phyloP scores from a whole-genome alignment of 306 rosid species.

The Fragaria ananassa region DNA sequence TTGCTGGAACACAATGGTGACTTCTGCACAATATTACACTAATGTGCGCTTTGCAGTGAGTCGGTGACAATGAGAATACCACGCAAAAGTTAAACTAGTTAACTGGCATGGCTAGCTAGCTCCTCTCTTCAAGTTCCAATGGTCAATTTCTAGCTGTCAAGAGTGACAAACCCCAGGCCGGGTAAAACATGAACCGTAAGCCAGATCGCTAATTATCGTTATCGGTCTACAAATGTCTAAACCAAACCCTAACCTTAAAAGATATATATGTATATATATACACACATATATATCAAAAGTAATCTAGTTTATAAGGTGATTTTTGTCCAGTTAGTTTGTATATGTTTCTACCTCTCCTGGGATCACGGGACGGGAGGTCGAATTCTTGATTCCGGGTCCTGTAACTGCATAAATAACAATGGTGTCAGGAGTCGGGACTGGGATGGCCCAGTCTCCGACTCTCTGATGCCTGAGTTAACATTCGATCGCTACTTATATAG shows the following conservation, averaged over 20 bases:
- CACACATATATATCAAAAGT: too few species aligned
- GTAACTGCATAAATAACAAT: too few species aligned
- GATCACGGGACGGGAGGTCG: too few species aligned
- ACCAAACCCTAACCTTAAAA: too few species aligned
- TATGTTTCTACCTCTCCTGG: too few species aligned
- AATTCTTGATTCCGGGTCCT: too few species aligned
- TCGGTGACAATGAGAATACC: conserved; percentile 10
- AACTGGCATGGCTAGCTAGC: background rate
- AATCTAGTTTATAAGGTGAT: background rate
- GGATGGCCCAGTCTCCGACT: too few species aligned
- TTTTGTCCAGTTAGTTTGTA: background rate
- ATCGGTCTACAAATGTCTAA: background rate
- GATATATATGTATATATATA: background rate
- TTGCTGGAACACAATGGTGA: conserved; percentile 5
- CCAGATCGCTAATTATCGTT: background rate
- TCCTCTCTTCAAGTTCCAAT: background rate
- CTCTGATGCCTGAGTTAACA: too few species aligned
- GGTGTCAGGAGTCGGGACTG: too few species aligned
- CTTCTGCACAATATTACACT: background rate
- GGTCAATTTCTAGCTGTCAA: background rate
- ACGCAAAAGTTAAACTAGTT: background rate
- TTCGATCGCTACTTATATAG: too few species aligned
- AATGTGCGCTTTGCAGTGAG: background rate
- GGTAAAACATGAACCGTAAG: background rate
- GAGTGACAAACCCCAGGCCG: background rate